Conservation (phyloP, 2,329 filamentous ascomycete genomes). For the Stromatinia cepivora region DNA sequence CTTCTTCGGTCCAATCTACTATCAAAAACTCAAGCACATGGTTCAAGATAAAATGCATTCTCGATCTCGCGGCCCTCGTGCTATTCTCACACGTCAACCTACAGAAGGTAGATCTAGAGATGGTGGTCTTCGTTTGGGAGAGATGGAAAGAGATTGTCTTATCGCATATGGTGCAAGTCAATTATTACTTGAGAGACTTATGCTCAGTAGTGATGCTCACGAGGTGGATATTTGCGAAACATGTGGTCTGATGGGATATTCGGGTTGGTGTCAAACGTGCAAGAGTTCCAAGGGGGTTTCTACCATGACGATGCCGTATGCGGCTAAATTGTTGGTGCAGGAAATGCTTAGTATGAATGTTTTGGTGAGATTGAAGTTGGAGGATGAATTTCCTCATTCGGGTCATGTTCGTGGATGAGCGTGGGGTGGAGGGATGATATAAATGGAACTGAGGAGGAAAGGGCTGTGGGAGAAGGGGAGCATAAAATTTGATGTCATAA, state of each 20-base stretch:
- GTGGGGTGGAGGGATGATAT: not conserved
- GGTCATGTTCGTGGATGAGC: slow-evolving; percentile 18
- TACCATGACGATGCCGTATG: slow-evolving; percentile 96
- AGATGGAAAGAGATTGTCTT: slow-evolving; percentile 98
- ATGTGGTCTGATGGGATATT: slow-evolving; percentile 94
- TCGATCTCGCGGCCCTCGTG: slow-evolving; percentile 82
- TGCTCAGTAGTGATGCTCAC: slow-evolving; percentile 90
- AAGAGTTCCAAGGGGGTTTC: slow-evolving; percentile 80
- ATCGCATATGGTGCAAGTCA: slow-evolving; percentile 97
- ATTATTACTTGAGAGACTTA: slow-evolving; percentile 85
- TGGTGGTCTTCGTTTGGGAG: slow-evolving; percentile 87
- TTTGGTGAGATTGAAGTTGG: slow-evolving; percentile 84
- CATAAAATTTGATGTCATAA: not conserved
- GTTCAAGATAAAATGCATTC: slow-evolving; percentile 99
- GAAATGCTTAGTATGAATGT: slow-evolving; percentile 99
- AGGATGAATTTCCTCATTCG: slow-evolving; percentile 79
- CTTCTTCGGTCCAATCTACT: slow-evolving; percentile 98
- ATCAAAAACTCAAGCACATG: slow-evolving; percentile 99
- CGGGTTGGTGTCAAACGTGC: slow-evolving; percentile 92
- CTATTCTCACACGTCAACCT: slow-evolving; percentile 90
- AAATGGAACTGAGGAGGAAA: not conserved
- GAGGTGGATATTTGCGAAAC: slow-evolving; percentile 90
- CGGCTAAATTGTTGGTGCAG: slow-evolving; percentile 92
- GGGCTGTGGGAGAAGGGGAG: not conserved
- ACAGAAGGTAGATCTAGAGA: slow-evolving; percentile 93